Evolutionary conservation across 495 filamentous ascomycete species (phyloP).

Genomic region (Hyaloscypha bicolor): DNA sequence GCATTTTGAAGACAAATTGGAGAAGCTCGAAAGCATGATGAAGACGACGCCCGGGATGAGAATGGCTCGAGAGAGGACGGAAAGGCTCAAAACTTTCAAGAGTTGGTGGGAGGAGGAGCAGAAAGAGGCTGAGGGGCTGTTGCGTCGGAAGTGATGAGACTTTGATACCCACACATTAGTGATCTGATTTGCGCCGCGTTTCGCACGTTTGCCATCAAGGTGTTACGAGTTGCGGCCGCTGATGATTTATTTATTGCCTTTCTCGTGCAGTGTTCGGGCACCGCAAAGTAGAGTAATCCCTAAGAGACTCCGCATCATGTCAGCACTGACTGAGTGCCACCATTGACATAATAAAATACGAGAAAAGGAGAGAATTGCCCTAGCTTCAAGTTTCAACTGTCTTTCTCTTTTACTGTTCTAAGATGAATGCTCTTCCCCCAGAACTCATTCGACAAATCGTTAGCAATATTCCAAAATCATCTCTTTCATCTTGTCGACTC

Average conservation of each 20-base stretch:
- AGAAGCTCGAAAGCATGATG: constrained; percentile 75
- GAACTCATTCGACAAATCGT: constrained; percentile 18
- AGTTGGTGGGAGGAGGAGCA: constrained; percentile 76
- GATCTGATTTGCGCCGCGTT: neutral
- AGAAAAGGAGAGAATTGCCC: neutral
- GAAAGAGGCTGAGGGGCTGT: constrained; percentile 29
- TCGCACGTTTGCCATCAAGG: constrained; percentile 11
- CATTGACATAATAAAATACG: neutral
- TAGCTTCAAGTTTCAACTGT: neutral
- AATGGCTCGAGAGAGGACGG: constrained; percentile 66
- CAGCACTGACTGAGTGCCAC: constrained; percentile 1
- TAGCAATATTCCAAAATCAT: constrained; percentile 14
- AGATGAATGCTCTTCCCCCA: constrained; percentile 15
- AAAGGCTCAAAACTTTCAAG: constrained; percentile 63
- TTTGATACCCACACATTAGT: constrained; percentile 3
- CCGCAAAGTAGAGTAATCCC: too few relatives aligned
- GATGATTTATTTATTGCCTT: neutral
- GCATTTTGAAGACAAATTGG: constrained; percentile 82
- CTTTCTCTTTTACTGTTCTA: neutral
- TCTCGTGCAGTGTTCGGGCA: neutral
- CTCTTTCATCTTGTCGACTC: constrained; percentile 10
- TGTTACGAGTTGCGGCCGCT: neutral
- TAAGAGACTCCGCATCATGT: neutral
- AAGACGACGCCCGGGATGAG: constrained; percentile 73
- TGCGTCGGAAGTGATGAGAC: constrained; percentile 27